Evolutionary conservation across 2,329 filamentous ascomycete genomes (phyloP), one percentile per base, ranked within the genome.

Genomic region (Massarina eburnea): DNA sequence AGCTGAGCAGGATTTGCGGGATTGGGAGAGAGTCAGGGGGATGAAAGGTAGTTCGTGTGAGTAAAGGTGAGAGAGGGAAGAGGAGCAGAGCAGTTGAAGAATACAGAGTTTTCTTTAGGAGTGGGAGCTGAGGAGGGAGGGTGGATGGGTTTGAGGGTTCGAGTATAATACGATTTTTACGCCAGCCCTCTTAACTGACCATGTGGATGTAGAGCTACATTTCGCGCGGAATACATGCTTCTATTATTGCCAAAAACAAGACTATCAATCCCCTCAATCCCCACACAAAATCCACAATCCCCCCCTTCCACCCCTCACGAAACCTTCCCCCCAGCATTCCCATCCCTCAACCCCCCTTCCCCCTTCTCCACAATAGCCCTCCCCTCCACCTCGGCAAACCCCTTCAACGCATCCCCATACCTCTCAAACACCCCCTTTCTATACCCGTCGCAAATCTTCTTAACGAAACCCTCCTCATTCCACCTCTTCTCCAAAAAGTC

Each of bases 371-470:
- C 64, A 65, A 94, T 68, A 30, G 92, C 81, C 62, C 71, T 72
- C 55, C 74, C 66, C 75, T 96, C 91, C 80, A 92, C 86, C 71
- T 78, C 75, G 59, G 84, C 84, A 72, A 96, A 95, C 0, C 86
- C 88, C 40, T 81, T 80, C 33, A 96, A 70, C 9, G 91, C 87
- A 36, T 79, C 76, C 1, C 88, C 90, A 71, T 97, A 97, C 67
- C 73, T 73, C 68, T 89, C 82, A 73, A 89, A 97, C 2, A 85
- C 75, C 1, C 82, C 86, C 54, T 84, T 73, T 52, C 83, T 79
- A 72, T 91, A 99, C 2, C 94, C 92, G 2, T 87, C 81, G 32
- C 86, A 89, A 35, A 96, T 86, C 73, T 82, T 89, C 73, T 88
- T 82, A 10, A 96, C 85, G 54, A 91, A 90, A 1, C 84, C 85